Evolutionary conservation across 2,329 filamentous ascomycete species (phyloP).

Genomic region (Samsoniella hepiali): DNA sequence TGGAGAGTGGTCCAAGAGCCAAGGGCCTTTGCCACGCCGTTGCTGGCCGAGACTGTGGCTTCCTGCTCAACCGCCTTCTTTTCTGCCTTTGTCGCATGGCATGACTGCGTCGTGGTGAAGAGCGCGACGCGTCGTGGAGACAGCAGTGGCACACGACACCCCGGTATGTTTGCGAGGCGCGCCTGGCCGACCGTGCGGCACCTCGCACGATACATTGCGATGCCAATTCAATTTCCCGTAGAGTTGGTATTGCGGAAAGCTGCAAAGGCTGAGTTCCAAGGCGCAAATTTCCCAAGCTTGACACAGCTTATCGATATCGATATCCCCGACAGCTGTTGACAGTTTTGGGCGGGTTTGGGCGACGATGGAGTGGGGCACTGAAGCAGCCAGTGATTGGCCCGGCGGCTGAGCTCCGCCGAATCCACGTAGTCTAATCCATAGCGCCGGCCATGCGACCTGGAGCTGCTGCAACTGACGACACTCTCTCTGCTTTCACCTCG

Average conservation of each 20-base stretch:
- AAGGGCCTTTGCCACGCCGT: neutral
- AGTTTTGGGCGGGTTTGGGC: conserved; percentile 6
- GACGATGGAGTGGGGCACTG: neutral
- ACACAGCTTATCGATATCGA: conserved; percentile 12
- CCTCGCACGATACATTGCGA: conserved; percentile 6
- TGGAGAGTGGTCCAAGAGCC: conserved; percentile 2
- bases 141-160: neutral
- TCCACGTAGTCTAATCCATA: conserved; percentile 11
- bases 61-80: neutral
- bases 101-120: conserved; percentile 3
- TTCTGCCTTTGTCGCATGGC: neutral
- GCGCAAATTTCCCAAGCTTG: neutral
- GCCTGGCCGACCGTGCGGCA: neutral
- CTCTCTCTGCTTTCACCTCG: neutral
- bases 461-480: conserved; percentile 3
- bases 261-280: neutral
- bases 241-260: neutral
- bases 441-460: conserved; percentile 16
- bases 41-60: neutral
- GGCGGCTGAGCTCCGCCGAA: conserved; percentile 1
- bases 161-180: neutral
- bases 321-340: neutral
- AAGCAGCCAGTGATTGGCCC: neutral
- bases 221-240: neutral
- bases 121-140: conserved; percentile 7